These are phyloP conservation scores for Cercospora sp. DNA, from an alignment of 2,329 filamentous ascomycete genomes.

Conservation along the genomic window DNA sequence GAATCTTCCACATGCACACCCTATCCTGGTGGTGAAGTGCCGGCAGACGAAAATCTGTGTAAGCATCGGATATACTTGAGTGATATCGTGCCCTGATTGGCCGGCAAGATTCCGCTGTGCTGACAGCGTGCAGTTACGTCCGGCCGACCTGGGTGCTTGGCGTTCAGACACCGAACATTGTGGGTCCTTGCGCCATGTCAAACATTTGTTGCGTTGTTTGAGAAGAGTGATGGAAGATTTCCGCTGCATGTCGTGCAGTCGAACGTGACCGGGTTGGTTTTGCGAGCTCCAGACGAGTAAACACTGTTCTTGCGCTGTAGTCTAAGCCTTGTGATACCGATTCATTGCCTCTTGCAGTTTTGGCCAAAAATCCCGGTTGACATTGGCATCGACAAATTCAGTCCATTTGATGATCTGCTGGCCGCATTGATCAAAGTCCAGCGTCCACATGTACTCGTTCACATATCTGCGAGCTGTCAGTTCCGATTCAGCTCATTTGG, in stretches of 20 bases:
- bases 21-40: background rate
- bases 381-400: constrained; percentile 26
- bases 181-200: background rate
- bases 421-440: constrained; percentile 25
- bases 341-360: constrained; percentile 23
- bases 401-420: constrained; percentile 22
- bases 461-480: constrained; percentile 6
- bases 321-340: background rate
- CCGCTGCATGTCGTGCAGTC: background rate
- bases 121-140: constrained; percentile 1
- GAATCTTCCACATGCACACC: background rate
- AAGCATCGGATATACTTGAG: background rate
- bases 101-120: constrained; percentile 5
- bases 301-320: background rate
- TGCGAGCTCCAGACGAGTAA: background rate
- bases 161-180: background rate
- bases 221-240: background rate
- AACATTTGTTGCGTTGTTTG: background rate
- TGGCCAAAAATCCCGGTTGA: constrained; percentile 28
- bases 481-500: background rate
- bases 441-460: constrained; percentile 30
- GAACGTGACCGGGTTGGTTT: background rate
- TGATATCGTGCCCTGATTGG: constrained; percentile 1
- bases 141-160: background rate
- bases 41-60: background rate